These are phyloP conservation scores for Sphagnurus paluster DNA, from an alignment of 1,284 basidiomycete species.

Conservation along the genomic window DNA sequence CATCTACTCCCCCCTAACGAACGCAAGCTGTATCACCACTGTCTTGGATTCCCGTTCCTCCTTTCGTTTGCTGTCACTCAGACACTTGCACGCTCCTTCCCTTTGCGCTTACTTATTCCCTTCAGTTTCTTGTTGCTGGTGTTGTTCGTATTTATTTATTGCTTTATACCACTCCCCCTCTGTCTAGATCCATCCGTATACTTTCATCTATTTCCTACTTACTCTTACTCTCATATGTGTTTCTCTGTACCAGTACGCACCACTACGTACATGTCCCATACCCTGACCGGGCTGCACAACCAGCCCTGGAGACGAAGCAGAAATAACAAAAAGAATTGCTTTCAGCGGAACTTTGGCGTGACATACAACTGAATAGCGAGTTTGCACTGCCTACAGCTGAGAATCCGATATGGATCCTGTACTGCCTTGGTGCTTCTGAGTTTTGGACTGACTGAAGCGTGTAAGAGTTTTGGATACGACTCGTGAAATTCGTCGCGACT, in stretches of 20 bases:
- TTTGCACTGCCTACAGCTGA: too few species aligned
- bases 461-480: too few species aligned
- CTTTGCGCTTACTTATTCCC: slow-evolving; percentile 16
- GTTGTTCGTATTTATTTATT: slow-evolving; percentile 7
- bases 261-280: too few species aligned
- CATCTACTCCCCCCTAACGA: neutral
- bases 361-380: too few species aligned
- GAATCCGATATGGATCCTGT: too few species aligned
- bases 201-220: neutral
- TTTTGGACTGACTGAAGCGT: too few species aligned
- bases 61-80: neutral
- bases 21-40: slow-evolving; percentile 16
- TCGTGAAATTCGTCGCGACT: too few species aligned
- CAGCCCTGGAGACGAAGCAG: too few species aligned
- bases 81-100: slow-evolving; percentile 6
- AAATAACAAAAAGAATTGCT: too few species aligned
- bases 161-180: slow-evolving; percentile 5
- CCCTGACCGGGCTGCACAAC: too few species aligned
- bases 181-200: neutral
- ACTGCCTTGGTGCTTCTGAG: too few species aligned
- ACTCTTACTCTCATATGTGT: neutral
- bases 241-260: neutral
- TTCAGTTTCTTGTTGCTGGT: slow-evolving; percentile 3
- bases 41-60: slow-evolving; percentile 10
- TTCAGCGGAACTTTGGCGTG: too few species aligned